Evolutionary conservation across 2,329 filamentous ascomycete species (phyloP).

Genomic region (Pseudofabraea citricarpa): DNA sequence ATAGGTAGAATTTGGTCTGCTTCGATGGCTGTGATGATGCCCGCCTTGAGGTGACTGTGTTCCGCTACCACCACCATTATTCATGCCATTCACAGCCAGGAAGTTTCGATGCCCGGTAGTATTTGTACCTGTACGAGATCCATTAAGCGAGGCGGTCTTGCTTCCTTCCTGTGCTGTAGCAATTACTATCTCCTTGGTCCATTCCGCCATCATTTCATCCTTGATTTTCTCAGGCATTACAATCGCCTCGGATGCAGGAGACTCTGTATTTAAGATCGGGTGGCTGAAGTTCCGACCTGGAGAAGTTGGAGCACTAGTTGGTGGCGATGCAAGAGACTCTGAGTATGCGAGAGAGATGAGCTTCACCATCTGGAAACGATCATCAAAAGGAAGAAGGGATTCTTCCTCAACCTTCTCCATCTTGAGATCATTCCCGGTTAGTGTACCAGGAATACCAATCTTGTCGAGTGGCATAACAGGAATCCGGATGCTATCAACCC

Average conservation of each 20-base stretch:
- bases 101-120: constrained; percentile 40
- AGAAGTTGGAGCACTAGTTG: constrained; percentile 64
- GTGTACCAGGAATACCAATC: constrained; percentile 49
- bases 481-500: constrained; percentile 69
- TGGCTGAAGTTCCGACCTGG: constrained; percentile 61
- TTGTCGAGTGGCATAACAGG: constrained; percentile 62
- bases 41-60: constrained; percentile 40
- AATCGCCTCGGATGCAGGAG: constrained; percentile 39
- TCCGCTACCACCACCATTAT: constrained; percentile 32
- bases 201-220: constrained; percentile 73
- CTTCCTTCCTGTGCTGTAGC: constrained; percentile 63
- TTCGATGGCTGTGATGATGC: constrained; percentile 15
- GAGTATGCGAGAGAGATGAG: constrained; percentile 70
- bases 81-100: constrained; percentile 52
- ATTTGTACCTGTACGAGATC: constrained; percentile 64
- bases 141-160: constrained; percentile 69
- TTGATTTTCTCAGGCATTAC: constrained; percentile 58
- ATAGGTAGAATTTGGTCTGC: constrained; percentile 24
- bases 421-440: constrained; percentile 35
- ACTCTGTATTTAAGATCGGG: constrained; percentile 51
- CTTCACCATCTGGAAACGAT: constrained; percentile 66
- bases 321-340: constrained; percentile 55
- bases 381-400: constrained; percentile 70
- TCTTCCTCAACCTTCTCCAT: constrained; percentile 55
- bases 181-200: constrained; percentile 73